Conservation (phyloP, 2,329 filamentous ascomycete species). For the Xylaria sp. region DNA sequence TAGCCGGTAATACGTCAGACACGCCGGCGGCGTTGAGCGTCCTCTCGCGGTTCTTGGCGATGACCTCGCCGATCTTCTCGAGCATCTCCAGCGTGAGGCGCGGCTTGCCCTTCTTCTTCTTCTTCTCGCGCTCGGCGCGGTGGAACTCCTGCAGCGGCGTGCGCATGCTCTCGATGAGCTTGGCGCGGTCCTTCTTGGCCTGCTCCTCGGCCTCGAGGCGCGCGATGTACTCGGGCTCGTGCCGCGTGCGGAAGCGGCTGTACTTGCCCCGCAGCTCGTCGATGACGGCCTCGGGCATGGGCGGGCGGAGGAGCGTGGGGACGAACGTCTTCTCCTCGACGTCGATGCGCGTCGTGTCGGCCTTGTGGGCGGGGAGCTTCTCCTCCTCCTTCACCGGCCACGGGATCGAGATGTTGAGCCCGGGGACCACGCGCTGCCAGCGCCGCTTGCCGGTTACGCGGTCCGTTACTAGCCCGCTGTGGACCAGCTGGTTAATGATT, state of each 20-base stretch:
- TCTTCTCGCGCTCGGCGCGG: slow-evolving; percentile 62
- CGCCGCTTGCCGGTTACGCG: slow-evolving; percentile 59
- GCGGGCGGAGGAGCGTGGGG: slow-evolving; percentile 79
- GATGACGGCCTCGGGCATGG: slow-evolving; percentile 81
- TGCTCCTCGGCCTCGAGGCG: slow-evolving; percentile 70
- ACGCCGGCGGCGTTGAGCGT: slow-evolving; percentile 53
- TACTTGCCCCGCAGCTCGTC: slow-evolving; percentile 89
- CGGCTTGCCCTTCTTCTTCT: slow-evolving; percentile 65
- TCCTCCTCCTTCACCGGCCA: slow-evolving; percentile 72
- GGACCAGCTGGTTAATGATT: slow-evolving; percentile 77
- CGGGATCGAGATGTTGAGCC: slow-evolving; percentile 77
- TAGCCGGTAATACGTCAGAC: slow-evolving; percentile 17
- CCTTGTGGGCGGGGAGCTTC: slow-evolving; percentile 63
- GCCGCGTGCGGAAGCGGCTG: slow-evolving; percentile 82
- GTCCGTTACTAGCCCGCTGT: slow-evolving; percentile 62
- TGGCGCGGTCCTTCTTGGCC: slow-evolving; percentile 56
- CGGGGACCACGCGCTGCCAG: slow-evolving; percentile 72
- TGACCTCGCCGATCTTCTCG: slow-evolving; percentile 70
- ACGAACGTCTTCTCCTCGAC: slow-evolving; percentile 81
- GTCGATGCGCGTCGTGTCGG: slow-evolving; percentile 80
- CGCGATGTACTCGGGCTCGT: slow-evolving; percentile 78
- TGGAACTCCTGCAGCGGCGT: slow-evolving; percentile 71
- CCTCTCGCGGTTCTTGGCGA: slow-evolving; percentile 64
- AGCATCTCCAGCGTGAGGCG: slow-evolving; percentile 68
- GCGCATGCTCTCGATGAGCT: slow-evolving; percentile 54